Evolutionary conservation across 1,284 basidiomycete genomes (phyloP).

Genomic region (Tylopilus sp.): DNA sequence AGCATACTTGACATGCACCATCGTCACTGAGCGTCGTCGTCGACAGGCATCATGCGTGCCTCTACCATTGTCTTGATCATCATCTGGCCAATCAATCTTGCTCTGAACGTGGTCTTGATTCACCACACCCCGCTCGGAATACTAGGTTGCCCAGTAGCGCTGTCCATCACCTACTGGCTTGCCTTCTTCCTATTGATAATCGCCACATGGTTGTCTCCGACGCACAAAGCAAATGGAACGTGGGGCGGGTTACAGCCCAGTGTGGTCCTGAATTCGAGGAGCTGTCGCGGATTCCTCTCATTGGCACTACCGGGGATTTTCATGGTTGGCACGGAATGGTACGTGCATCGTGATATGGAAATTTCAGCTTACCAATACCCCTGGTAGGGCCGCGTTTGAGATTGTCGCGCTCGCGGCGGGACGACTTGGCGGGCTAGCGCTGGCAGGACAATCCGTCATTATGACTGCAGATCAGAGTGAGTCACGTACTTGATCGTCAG

Average conservation of each 20-base stretch:
- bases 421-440: constrained; percentile 58
- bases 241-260: constrained; percentile 60
- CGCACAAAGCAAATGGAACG: constrained; percentile 55
- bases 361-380: neutral
- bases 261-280: constrained; percentile 46
- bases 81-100: constrained; percentile 63
- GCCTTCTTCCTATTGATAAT: constrained; percentile 56
- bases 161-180: constrained; percentile 70
- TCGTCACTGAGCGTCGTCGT: constrained; percentile 1
- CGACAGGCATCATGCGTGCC: constrained; percentile 68
- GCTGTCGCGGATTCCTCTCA: constrained; percentile 56
- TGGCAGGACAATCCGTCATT: constrained; percentile 75
- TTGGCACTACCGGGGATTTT: constrained; percentile 72
- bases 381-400: constrained; percentile 73
- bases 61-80: constrained; percentile 61
- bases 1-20: neutral
- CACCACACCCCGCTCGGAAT: constrained; percentile 62
- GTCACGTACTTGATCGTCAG: too few species aligned
- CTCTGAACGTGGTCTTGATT: constrained; percentile 56
- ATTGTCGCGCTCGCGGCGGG: constrained; percentile 79
- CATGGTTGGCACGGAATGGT: constrained; percentile 82
- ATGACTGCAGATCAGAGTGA: constrained; percentile 81
- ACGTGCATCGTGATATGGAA: constrained; percentile 13
- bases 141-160: constrained; percentile 61
- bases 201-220: constrained; percentile 49